phyloP scores from a whole-genome alignment of 768 basidiomycete species.

The Rhodotorula graminis region DNA sequence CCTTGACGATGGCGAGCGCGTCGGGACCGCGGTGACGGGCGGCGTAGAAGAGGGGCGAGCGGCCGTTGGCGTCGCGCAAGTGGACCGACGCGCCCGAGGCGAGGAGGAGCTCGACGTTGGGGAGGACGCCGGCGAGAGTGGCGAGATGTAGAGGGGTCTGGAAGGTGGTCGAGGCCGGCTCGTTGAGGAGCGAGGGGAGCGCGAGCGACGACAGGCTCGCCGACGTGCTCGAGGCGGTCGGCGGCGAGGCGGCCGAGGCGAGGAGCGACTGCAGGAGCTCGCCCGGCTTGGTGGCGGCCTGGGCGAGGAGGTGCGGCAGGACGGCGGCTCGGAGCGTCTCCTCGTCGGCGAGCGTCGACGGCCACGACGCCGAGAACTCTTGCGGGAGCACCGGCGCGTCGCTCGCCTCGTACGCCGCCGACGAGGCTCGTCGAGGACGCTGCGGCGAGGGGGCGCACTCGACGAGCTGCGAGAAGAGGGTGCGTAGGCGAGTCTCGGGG shows the following conservation, averaged over 20 bases:
- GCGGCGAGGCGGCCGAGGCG: neutral
- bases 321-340: conserved; percentile 30
- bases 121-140: conserved; percentile 30
- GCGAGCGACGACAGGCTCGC: neutral
- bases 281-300: conserved; percentile 33
- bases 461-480: conserved; percentile 41
- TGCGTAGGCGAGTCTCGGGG: conserved; percentile 1
- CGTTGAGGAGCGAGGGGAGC: conserved; percentile 32
- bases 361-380: conserved; percentile 32
- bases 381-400: conserved; percentile 4
- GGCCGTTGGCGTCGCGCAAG: conserved; percentile 42
- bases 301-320: conserved; percentile 37
- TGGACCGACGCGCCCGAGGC: conserved; percentile 44
- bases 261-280: conserved; percentile 17
- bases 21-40: conserved; percentile 19
- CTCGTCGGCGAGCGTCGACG: conserved; percentile 27
- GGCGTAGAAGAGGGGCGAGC: conserved; percentile 41
- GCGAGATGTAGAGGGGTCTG: conserved; percentile 45
- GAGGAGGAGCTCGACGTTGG: conserved; percentile 42
- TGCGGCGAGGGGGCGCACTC: conserved; percentile 11
- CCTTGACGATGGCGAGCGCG: conserved; percentile 35
- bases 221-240: neutral
- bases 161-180: conserved; percentile 33
- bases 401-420: neutral
- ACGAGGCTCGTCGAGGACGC: neutral